Evolutionary conservation across 371 early-diverging fungal genomes (phyloP).

Genomic region (Quaeritorhiza haematococci): DNA sequence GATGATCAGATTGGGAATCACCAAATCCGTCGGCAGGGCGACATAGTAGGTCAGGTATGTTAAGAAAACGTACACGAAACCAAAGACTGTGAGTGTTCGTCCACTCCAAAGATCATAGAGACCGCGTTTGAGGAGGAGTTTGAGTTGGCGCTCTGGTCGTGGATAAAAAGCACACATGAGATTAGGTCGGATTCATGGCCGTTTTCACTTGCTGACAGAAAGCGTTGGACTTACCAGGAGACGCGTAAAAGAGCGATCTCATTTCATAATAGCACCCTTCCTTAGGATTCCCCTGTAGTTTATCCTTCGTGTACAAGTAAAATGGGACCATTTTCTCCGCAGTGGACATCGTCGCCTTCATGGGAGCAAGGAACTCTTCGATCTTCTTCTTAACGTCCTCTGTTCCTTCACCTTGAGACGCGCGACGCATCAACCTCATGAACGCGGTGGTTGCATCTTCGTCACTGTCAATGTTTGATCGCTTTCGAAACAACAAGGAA

Average conservation of each 20-base stretch:
- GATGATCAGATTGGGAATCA: slow-evolving; percentile 35
- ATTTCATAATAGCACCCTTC: slow-evolving; percentile 26
- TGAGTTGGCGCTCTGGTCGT: slow-evolving; percentile 27
- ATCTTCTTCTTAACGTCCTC: too few relatives aligned
- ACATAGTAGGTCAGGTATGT: slow-evolving; percentile 25
- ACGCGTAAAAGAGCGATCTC: slow-evolving; percentile 21
- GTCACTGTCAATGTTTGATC: too few relatives aligned
- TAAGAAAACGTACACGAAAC: slow-evolving; percentile 16
- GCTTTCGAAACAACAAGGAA: too few relatives aligned
- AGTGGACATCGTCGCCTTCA: too few relatives aligned
- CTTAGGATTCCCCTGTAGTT: background rate
- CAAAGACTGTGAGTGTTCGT: slow-evolving; percentile 15
- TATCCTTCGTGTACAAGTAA: background rate
- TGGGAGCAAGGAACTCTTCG: too few relatives aligned
- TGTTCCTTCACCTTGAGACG: too few relatives aligned
- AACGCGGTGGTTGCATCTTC: too few relatives aligned
- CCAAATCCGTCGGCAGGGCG: slow-evolving; percentile 33
- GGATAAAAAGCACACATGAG: background rate
- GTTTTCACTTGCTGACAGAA: too few relatives aligned
- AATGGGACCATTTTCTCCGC: too few relatives aligned
- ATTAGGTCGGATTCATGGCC: background rate
- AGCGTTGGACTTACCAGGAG: slow-evolving; percentile 21
- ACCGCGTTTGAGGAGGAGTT: slow-evolving; percentile 27
- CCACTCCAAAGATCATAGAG: slow-evolving; percentile 17
- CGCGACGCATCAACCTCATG: too few relatives aligned